Evolutionary conservation across 495 filamentous ascomycete species (phyloP).

Genomic region (Hypoxylon lenormandii): DNA sequence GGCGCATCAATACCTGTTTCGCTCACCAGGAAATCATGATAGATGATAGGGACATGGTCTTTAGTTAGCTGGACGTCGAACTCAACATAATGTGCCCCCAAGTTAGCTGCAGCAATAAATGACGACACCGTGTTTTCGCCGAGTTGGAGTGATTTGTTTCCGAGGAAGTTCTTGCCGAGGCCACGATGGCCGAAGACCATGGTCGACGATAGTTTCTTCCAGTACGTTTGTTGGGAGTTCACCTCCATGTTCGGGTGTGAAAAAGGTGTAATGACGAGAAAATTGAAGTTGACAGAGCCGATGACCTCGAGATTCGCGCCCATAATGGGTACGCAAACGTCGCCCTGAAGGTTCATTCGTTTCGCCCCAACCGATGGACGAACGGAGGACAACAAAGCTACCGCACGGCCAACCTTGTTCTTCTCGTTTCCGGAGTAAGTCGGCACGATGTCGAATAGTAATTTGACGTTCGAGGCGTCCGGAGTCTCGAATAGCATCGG

Average conservation of each 20-base stretch:
- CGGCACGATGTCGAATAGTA: conserved; percentile 96
- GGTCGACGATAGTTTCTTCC: conserved; percentile 76
- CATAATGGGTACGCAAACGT: conserved; percentile 90
- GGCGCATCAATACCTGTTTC: conserved; percentile 98
- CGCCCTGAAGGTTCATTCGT: conserved; percentile 89
- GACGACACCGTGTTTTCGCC: conserved; percentile 96
- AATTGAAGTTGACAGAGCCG: conserved; percentile 94
- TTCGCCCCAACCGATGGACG: conserved; percentile 79
- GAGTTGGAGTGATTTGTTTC: conserved; percentile 85
- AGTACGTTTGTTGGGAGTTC: conserved; percentile 90
- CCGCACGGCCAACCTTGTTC: conserved; percentile 87
- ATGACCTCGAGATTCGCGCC: conserved; percentile 87
- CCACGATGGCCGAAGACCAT: conserved; percentile 97
- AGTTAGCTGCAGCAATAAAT: conserved; percentile 93
- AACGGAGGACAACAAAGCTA: conserved; percentile 86
- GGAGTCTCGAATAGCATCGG: conserved; percentile 86
- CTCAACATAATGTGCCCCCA: conserved; percentile 92
- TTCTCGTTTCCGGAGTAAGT: conserved; percentile 93
- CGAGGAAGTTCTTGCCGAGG: conserved; percentile 87
- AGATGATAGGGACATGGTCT: conserved; percentile 97
- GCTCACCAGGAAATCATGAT: conserved; percentile 98
- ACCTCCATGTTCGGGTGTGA: conserved; percentile 92
- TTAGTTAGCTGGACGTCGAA: conserved; percentile 98
- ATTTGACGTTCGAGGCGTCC: conserved; percentile 82
- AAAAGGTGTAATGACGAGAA: conserved; percentile 93